These are phyloP conservation scores for Colletotrichum sp. DNA, from an alignment of 2,329 filamentous ascomycete species.

Conservation along the genomic window DNA sequence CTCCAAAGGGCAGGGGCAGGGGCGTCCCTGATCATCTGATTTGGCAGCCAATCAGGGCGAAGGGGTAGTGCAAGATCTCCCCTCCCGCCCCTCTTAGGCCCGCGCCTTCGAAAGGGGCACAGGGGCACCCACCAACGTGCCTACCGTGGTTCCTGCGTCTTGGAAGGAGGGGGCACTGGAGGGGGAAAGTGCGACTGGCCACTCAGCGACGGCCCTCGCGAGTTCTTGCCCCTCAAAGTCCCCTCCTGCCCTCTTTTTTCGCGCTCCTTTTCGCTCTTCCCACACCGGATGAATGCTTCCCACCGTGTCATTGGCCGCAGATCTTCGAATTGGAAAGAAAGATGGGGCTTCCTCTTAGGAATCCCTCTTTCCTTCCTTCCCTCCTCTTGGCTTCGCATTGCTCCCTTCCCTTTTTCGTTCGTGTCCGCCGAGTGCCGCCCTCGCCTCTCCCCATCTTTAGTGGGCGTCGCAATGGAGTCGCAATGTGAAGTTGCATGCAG, in stretches of 20 bases:
- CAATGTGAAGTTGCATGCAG: neutral
- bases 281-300: neutral
- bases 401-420: neutral
- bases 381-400: neutral
- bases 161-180: neutral
- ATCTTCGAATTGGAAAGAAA: neutral
- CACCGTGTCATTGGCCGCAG: conserved; percentile 4
- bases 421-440: neutral
- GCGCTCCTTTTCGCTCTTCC: neutral
- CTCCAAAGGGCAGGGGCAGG: neutral
- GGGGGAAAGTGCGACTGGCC: neutral
- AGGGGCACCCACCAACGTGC: neutral
- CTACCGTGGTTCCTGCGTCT: neutral
- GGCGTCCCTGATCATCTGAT: neutral
- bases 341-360: neutral
- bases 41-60: neutral
- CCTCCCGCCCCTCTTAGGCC: neutral
- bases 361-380: neutral
- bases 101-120: neutral
- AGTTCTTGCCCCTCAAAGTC: neutral
- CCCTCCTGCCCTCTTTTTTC: neutral
- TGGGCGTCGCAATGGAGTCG: neutral
- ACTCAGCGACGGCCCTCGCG: neutral
- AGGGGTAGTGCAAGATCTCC: neutral
- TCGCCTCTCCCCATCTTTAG: neutral